Base-by-base conservation (phyloP, 2,329 filamentous ascomycete species). In the Coleophoma crateriformis region DNA sequence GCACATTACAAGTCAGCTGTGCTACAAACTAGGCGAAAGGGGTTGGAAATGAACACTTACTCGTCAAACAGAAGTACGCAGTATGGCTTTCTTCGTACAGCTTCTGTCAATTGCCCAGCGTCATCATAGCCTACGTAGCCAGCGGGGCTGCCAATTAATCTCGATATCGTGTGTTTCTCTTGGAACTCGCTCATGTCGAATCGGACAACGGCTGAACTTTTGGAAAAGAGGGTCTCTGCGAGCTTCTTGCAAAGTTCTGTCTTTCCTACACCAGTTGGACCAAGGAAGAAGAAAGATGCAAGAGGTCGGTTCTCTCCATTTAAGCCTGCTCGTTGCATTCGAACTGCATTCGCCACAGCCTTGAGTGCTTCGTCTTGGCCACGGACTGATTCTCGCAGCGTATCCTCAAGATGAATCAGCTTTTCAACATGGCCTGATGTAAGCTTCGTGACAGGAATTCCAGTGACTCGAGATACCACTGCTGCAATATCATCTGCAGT, bases 131-230 rank as follows among this genome's bases (percentile, higher is more conserved):
- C 94, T 22, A 97, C 88, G 63, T 97, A 97, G 19, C 92, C 92
- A 6, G 94, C 92, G 0, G 94, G 94, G 3, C 88, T 87, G 41
- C 94, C 94, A 57, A 97, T 96, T 33, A 97, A 79, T 15, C 92
- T 81, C 27, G 89, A 95, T 49, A 97, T 88, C 3, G 94, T 97
- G 65, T 97, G 92, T 68, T 95, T 96, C 66, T 97, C 94, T 64
- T 95, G 90, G 67, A 96, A 97, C 64, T 99, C 94, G 60, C 84
- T 89, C 94, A 97, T 97, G 68, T 97, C 94, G 68, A 97, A 97
- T 33, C 94, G 81, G 33, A 96, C 82, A 22, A 99, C 90, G 3
- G 94, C 92, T 27, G 84, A 83, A 61, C 96, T 89, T 1, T 90
- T 96, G 1, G 88, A 94, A 71, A 97, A 99, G 35, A 99, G 75